Percentiles rank a stretch among this genome's conserved stretches.
phyloP scores from a whole-genome alignment of 805 yeast genomes.

The Starmerella vitae region DNA sequence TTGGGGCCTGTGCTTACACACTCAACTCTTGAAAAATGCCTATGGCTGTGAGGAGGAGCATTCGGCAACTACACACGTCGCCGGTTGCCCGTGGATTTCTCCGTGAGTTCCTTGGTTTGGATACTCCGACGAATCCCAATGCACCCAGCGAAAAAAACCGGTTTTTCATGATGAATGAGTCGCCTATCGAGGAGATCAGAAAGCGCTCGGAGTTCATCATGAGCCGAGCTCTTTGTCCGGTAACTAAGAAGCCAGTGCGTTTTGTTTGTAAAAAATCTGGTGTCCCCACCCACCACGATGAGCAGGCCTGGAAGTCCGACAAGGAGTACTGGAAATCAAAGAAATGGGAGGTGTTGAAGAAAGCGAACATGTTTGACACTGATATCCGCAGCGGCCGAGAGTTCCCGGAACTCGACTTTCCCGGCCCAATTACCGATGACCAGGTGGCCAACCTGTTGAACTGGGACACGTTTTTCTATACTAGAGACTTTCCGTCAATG shows the following conservation, averaged over 20 bases:
- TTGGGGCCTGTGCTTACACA: no score
- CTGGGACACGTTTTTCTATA: conserved; percentile 91
- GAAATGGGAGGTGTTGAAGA: conserved; percentile 60
- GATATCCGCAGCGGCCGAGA: conserved; percentile 87
- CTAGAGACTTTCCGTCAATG: conserved; percentile 88
- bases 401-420: conserved; percentile 92
- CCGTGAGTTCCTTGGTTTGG: conserved; percentile 21
- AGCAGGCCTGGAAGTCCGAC: conserved; percentile 81
- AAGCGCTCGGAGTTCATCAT: conserved; percentile 84
- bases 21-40: no score
- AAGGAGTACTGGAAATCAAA: conserved; percentile 52
- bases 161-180: conserved; percentile 81
- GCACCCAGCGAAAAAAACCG: conserved; percentile 55
- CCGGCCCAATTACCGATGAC: conserved; percentile 63
- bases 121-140: conserved; percentile 13
- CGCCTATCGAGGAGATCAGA: conserved; percentile 77
- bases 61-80: conserved; percentile 28
- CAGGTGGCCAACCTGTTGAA: conserved; percentile 56
- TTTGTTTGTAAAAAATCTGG: conserved; percentile 90
- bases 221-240: conserved; percentile 81
- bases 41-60: background rate
- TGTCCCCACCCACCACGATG: conserved; percentile 87
- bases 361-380: conserved; percentile 86
- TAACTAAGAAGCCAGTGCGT: conserved; percentile 63
- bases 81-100: conserved; percentile 15